Evolutionary conservation across 306 rosid genomes (phyloP).

Genomic region (Pterocarpus santalinus): DNA sequence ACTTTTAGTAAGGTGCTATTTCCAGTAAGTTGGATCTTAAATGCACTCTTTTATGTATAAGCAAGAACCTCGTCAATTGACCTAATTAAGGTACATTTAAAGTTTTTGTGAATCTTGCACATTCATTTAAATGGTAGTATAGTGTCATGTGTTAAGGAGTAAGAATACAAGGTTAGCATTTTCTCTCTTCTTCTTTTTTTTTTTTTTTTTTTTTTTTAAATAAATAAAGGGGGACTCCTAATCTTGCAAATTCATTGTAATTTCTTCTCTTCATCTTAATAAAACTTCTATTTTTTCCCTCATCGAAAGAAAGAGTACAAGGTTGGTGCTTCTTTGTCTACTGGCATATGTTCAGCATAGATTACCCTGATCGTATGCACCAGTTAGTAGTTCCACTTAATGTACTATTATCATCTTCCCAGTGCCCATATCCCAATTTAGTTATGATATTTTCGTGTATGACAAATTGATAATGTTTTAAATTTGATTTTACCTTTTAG

Average conservation of each 20-base stretch:
- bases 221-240: slow-evolving; percentile 15
- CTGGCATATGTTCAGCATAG: slow-evolving; percentile 31
- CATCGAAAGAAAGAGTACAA: not conserved
- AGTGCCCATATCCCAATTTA: slow-evolving; percentile 11
- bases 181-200: too few species aligned
- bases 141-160: not conserved
- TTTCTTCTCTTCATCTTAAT: slow-evolving; percentile 25
- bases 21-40: not conserved
- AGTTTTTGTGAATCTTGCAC: not conserved
- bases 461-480: slow-evolving; percentile 7
- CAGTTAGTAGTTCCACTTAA: slow-evolving; percentile 6
- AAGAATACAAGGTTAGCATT: not conserved
- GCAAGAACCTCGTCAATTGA: slow-evolving; percentile 5
- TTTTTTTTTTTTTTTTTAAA: not conserved
- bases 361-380: slow-evolving; percentile 4
- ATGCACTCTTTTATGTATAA: not conserved
- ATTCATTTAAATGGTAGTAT: slow-evolving; percentile 34
- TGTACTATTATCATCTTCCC: slow-evolving; percentile 20
- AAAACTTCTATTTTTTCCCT: not conserved
- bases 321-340: slow-evolving; percentile 26
- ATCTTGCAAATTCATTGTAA: slow-evolving; percentile 26
- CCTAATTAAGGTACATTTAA: not conserved
- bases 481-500: slow-evolving; percentile 59
- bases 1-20: not conserved
- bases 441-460: slow-evolving; percentile 10